These are phyloP conservation scores for Choanephora cucurbitarum DNA, from an alignment of 371 early-diverging fungal genomes.

Conservation along the genomic window DNA sequence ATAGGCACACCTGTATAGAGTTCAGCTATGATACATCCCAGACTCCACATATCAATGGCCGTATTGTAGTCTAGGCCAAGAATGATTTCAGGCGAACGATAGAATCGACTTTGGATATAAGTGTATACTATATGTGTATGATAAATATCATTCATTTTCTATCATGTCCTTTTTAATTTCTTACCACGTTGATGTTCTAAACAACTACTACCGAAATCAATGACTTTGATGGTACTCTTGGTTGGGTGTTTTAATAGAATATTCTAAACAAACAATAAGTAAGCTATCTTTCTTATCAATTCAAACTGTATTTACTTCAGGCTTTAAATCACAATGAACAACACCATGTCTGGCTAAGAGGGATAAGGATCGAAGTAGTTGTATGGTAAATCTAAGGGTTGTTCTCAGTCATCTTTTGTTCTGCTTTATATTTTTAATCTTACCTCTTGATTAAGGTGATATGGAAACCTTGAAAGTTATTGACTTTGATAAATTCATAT, in stretches of 20 bases:
- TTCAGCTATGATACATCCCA: conserved; percentile 99
- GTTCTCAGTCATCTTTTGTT: background rate
- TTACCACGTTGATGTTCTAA: conserved; percentile 63
- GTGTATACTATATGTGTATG: conserved; percentile 88
- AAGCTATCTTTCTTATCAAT: background rate
- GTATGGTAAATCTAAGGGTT: conserved; percentile 56
- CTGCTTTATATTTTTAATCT: background rate
- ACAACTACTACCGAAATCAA: conserved; percentile 92
- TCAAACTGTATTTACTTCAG: conserved; percentile 54
- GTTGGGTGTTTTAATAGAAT: conserved; percentile 61
- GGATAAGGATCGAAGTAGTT: conserved; percentile 74
- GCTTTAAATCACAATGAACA: conserved; percentile 93
- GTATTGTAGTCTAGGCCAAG: conserved; percentile 75
- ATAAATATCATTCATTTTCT: too few relatives aligned
- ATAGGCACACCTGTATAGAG: conserved; percentile 92
- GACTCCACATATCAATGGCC: conserved; percentile 99
- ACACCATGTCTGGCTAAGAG: conserved; percentile 66
- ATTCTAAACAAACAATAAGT: conserved; percentile 39
- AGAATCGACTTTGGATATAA: conserved; percentile 97
- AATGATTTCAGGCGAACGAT: conserved; percentile 94
- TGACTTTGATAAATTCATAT: conserved; percentile 88
- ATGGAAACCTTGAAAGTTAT: conserved; percentile 79
- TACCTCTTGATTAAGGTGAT: conserved; percentile 63
- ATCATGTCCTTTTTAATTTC: background rate
- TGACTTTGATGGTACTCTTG: conserved; percentile 79